These are phyloP conservation scores for Dentipellis fragilis DNA, from an alignment of 768 basidiomycete genomes.

Conservation along the genomic window DNA sequence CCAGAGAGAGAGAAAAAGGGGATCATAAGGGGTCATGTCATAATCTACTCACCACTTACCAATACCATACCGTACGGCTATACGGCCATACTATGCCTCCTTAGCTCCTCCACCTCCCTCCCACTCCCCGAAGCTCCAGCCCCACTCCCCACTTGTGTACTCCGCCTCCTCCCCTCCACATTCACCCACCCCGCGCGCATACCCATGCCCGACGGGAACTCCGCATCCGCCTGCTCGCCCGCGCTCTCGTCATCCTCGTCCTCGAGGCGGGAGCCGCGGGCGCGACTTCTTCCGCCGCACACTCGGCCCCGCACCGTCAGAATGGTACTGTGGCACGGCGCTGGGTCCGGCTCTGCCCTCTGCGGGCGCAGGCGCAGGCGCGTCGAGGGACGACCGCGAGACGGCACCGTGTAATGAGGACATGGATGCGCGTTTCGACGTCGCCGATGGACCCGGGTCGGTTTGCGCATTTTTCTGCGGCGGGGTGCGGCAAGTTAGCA, in stretches of 20 bases:
- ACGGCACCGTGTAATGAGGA: slow-evolving; percentile 18
- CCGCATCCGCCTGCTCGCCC: slow-evolving; percentile 55
- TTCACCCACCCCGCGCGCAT: slow-evolving; percentile 35
- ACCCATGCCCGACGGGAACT: slow-evolving; percentile 25
- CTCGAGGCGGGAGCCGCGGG: slow-evolving; percentile 32
- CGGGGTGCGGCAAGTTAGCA: neutral
- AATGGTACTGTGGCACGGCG: slow-evolving; percentile 15
- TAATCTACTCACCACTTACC: no score
- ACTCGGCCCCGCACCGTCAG: slow-evolving; percentile 8
- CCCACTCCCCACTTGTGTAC: slow-evolving; percentile 9
- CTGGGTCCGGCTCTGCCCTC: no score
- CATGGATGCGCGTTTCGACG: slow-evolving; percentile 18
- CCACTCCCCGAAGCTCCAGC: slow-evolving; percentile 17
- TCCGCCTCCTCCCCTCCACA: slow-evolving; percentile 44
- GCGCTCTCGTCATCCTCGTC: slow-evolving; percentile 46
- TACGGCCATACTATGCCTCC: slow-evolving; percentile 61
- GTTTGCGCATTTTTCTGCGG: slow-evolving; percentile 81
- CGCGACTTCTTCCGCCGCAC: slow-evolving; percentile 47
- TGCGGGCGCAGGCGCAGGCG: slow-evolving; percentile 1
- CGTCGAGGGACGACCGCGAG: slow-evolving; percentile 8
- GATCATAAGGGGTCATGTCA: no score
- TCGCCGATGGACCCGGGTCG: slow-evolving; percentile 37
- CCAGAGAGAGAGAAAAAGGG: no score
- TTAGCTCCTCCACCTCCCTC: slow-evolving; percentile 38
- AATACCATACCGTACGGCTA: slow-evolving; percentile 15